phyloP scores from a whole-genome alignment of 2,329 filamentous ascomycete genomes.

The Moelleriella libera region DNA sequence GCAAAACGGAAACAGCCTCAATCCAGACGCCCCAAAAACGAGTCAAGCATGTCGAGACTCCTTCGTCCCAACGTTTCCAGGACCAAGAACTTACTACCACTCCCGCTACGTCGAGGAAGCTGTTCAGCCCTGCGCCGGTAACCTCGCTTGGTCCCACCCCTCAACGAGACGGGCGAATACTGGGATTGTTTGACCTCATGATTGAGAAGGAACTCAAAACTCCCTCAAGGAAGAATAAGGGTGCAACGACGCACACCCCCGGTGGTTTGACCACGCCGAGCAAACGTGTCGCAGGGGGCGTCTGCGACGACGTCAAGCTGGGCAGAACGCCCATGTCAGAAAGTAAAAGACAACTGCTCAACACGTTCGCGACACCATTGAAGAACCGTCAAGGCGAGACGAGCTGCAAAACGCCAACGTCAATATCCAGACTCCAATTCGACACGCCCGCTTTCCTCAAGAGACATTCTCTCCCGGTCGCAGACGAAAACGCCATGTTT shows the following conservation, averaged over 20 bases:
- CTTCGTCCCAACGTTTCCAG: slow-evolving; percentile 23
- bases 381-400: slow-evolving; percentile 29
- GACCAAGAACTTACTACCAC: slow-evolving; percentile 34
- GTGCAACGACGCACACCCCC: slow-evolving; percentile 1
- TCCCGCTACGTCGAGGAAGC: slow-evolving; percentile 39
- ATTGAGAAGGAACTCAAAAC: slow-evolving; percentile 33
- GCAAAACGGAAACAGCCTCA: slow-evolving; percentile 20
- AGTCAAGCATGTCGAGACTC: slow-evolving; percentile 30
- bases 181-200: slow-evolving; percentile 65
- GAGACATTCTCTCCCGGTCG: slow-evolving; percentile 28
- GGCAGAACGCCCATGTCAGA: slow-evolving; percentile 35
- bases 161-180: slow-evolving; percentile 61
- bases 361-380: slow-evolving; percentile 52
- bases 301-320: slow-evolving; percentile 10
- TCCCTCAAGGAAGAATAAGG: slow-evolving; percentile 27
- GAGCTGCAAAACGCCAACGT: slow-evolving; percentile 29
- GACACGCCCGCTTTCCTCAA: slow-evolving; percentile 61
- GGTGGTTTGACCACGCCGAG: slow-evolving; percentile 1
- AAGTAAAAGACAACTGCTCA: slow-evolving; percentile 46
- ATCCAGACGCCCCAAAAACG: slow-evolving; percentile 38
- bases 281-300: neutral
- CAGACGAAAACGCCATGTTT: slow-evolving; percentile 42
- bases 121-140: slow-evolving; percentile 45
- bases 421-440: slow-evolving; percentile 42
- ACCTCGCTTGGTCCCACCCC: slow-evolving; percentile 64